Base-by-base conservation (phyloP, 768 basidiomycete species). In the Tulasnella calospora region DNA sequence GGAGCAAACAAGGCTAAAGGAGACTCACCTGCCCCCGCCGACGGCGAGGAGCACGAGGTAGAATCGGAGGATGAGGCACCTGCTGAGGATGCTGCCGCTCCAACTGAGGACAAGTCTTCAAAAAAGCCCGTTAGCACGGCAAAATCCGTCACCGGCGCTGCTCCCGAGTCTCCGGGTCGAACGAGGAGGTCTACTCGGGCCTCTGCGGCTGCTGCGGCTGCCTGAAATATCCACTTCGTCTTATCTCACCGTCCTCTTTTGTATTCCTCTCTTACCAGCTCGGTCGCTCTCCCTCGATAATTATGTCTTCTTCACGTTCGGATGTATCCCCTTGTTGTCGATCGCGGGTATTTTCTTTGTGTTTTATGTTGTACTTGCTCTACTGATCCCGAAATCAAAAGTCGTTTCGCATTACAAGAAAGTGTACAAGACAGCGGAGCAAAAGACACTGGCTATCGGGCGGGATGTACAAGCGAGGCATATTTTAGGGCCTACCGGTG, bases 31-130 rank as follows among this genome's bases (percentile, higher is more conserved):
- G 36, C 21, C n/a, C 27, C 47, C 27, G 75, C 33, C 5, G 75
- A 57, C 6, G 75, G 61, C 3, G 57, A 61, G 33, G 75, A 51
- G 23, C 47, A 76, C 12, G 75, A 76, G 23, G 75, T 76, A 51
- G 75, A 76, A 51, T 76, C 75, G 57, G 75, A 76, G 55, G 75
- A 76, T 41, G 75, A 76, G 27, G 30, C 9, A 27, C 33, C 51
- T n/a, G 55, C 75, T 23, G 36, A 61, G 3, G 46, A 38, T 76
- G 57, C 13, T 38, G 33, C 75, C n/a, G 33, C 38, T 40, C 19
- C 36, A 19, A 23, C 71, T 21, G 38, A 72, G 19, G 71, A 72
- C 8, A 46, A 46, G 9, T 13, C 71, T 9, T 1, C 71, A 7
- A 46, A 40, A 40, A 46, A 46, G n/a, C 38, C 71, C 30, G 71